Base-by-base conservation (phyloP, 2,329 filamentous ascomycete species). In the Clonostachys solani region DNA sequence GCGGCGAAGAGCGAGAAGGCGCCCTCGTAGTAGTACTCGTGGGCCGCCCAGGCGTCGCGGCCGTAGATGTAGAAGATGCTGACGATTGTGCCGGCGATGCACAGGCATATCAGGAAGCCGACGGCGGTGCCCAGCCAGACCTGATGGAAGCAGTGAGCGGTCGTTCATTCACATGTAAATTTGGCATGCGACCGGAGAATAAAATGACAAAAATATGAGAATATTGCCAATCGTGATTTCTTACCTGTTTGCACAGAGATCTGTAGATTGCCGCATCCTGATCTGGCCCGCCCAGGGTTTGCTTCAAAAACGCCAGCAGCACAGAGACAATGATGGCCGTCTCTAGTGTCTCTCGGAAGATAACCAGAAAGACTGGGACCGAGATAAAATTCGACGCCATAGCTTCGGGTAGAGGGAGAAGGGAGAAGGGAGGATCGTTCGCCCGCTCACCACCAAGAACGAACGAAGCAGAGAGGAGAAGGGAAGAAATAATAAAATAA, bases 361-460 rank as follows among this genome's bases (percentile, higher is more conserved):
- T 84, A 63, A 95, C 88, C 71, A 96, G 92, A 72, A 95, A 95
- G 47, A 95, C 81, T 54, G 86, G 87, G 18, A 90, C 82, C 52
- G 86, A 80, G 65, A 91, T 91, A 49, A 91, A 83, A 62, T 86
- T 80, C 50, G 78, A 75, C 63, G 84, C 83, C 71, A 80, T 84
- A 53, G 44, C 62, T 54, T 43, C 36, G 19, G 47, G 33, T 33
- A 10, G 8, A 19, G 18, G 18, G 40, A 35, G 19, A 33, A 18
- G 23, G 18, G 19, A 33, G 12, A 17, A 16, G 29, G 23, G 23
- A 29, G 23, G 23, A 29, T 29, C 23, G 23, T 29, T 29, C 23
- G 23, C 9, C 23, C 23, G 23, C 23, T 29, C 23, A 29, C 23
- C 23, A 29, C 23, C 23, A 29, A 9, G 23, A 29, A 29, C 23